These are phyloP conservation scores for Phialophora tarda DNA, from an alignment of 2,329 filamentous ascomycete genomes.

Conservation along the genomic window DNA sequence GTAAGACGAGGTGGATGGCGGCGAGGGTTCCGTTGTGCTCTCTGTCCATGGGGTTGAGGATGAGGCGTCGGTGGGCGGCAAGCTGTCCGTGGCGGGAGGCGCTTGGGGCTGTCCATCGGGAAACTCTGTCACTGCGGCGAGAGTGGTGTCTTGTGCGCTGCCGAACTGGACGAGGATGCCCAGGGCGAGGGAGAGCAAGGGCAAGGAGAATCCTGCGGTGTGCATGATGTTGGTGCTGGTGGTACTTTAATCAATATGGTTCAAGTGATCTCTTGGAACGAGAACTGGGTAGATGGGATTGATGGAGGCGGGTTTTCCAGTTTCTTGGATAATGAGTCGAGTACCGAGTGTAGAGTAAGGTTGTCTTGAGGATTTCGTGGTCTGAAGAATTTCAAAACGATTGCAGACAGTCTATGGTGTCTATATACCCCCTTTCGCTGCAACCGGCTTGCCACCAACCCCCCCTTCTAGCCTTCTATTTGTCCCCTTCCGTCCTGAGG, in stretches of 20 bases:
- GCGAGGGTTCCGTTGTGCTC: conserved; percentile 8
- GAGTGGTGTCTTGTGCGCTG: conserved; percentile 8
- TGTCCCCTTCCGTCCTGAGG: conserved; percentile 31
- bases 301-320: background rate
- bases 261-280: background rate
- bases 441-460: conserved; percentile 20
- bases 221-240: conserved; percentile 16
- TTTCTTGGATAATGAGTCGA: background rate
- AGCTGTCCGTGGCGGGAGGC: conserved; percentile 11
- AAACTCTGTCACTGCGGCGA: conserved; percentile 27
- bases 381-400: background rate
- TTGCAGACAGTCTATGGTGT: background rate
- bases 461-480: conserved; percentile 12
- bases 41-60: conserved; percentile 10
- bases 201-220: conserved; percentile 13
- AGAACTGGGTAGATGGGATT: background rate
- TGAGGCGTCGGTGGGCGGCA: background rate
- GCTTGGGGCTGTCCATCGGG: conserved; percentile 35
- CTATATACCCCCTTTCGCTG: conserved; percentile 16
- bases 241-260: background rate
- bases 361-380: background rate
- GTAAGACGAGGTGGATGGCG: conserved; percentile 41
- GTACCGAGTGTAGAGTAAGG: background rate
- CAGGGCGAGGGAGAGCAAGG: conserved; percentile 21
- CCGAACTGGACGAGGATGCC: conserved; percentile 19